Evolutionary conservation across 495 filamentous ascomycete species (phyloP).

Genomic region (Cladorrhinum samala): DNA sequence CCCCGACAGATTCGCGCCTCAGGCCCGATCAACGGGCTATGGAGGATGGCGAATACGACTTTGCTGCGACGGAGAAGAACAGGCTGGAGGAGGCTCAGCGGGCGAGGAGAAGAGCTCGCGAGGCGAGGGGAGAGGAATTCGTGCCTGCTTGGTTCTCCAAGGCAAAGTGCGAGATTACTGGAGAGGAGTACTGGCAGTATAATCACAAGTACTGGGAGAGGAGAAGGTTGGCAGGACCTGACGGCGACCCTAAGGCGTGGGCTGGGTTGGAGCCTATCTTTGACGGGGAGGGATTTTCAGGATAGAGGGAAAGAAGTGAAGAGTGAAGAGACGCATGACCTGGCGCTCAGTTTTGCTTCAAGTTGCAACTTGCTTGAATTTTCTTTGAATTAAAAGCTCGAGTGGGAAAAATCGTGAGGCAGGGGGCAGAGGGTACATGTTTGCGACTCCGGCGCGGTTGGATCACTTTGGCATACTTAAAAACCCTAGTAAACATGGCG

Average conservation of each 20-base stretch:
- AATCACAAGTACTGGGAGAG: constrained; percentile 82
- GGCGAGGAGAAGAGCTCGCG: constrained; percentile 63
- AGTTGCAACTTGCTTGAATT: too few species aligned
- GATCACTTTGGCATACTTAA: too few species aligned
- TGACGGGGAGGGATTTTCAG: background rate
- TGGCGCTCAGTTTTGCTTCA: too few species aligned
- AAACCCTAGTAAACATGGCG: too few species aligned
- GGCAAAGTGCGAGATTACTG: constrained; percentile 65
- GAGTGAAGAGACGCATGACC: background rate
- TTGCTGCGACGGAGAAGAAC: constrained; percentile 91
- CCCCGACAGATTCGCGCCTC: constrained; percentile 86
- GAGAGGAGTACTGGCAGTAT: constrained; percentile 85
- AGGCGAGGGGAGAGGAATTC: constrained; percentile 73
- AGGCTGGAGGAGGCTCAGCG: constrained; percentile 91
- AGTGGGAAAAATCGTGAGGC: too few species aligned
- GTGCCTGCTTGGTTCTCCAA: constrained; percentile 79
- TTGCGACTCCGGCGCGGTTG: too few species aligned
- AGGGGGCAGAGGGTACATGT: too few species aligned
- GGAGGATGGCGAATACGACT: constrained; percentile 93
- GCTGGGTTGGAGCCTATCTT: constrained; percentile 45
- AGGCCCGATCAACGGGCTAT: constrained; percentile 96
- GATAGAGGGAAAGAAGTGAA: background rate
- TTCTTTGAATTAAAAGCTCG: too few species aligned
- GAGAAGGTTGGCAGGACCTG: constrained; percentile 49
- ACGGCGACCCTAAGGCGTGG: constrained; percentile 40